These are phyloP conservation scores for Amphibolis antarctica DNA, from an alignment of 106 monocot genomes.

Conservation along the genomic window DNA sequence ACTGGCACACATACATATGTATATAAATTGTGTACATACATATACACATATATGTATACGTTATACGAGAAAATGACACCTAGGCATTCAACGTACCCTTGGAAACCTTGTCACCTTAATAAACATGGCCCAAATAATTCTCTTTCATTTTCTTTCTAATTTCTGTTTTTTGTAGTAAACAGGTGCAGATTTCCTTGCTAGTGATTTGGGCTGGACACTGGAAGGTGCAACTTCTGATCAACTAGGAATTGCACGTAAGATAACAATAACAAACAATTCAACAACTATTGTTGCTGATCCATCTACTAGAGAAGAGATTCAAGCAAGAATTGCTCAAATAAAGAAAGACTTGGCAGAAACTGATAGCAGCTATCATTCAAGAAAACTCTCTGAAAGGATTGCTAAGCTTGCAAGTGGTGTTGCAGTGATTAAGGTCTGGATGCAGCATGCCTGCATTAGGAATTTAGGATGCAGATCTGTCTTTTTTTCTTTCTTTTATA, in stretches of 20 bases:
- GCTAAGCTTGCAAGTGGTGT: conserved; percentile 90
- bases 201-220: conserved; percentile 71
- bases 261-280: conserved; percentile 71
- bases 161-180: conserved; percentile 13
- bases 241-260: conserved; percentile 75
- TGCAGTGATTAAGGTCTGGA: conserved; percentile 76
- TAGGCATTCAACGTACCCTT: too few species aligned
- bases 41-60: too few species aligned
- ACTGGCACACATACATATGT: too few species aligned
- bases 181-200: conserved; percentile 96
- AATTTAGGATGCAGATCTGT: background rate
- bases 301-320: conserved; percentile 69
- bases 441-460: background rate
- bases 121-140: background rate
- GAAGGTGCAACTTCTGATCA: conserved; percentile 77
- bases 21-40: too few species aligned
- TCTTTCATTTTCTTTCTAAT: background rate
- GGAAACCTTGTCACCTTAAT: too few species aligned
- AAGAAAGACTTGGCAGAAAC: conserved; percentile 77
- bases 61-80: too few species aligned
- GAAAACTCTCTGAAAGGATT: conserved; percentile 78
- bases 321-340: conserved; percentile 88
- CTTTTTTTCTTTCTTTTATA: too few species aligned
- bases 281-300: conserved; percentile 89
- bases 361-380: conserved; percentile 47